Evolutionary conservation across 768 basidiomycete species (phyloP).

Genomic region (Thelephora aurantiotincta): DNA sequence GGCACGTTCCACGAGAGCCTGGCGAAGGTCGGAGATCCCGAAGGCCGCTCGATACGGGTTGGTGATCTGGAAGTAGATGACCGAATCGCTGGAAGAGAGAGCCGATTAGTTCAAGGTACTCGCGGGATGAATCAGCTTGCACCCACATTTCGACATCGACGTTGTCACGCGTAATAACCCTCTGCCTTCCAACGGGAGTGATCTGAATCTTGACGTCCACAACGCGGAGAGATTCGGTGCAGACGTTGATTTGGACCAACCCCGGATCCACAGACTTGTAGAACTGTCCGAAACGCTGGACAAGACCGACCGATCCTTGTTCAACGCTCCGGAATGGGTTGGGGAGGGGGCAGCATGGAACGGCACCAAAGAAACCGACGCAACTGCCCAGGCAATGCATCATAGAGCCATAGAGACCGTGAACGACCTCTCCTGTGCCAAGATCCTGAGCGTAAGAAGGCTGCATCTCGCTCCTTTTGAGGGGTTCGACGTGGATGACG

Average conservation of each 20-base stretch:
- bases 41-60: slow-evolving; percentile 91
- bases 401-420: slow-evolving; percentile 77
- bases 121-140: neutral
- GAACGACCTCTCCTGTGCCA: slow-evolving; percentile 60
- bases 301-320: slow-evolving; percentile 83
- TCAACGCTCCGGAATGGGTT: slow-evolving; percentile 80
- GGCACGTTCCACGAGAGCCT: slow-evolving; percentile 71
- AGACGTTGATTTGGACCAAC: slow-evolving; percentile 84
- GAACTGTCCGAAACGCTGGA: slow-evolving; percentile 90
- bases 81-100: slow-evolving; percentile 52
- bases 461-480: slow-evolving; percentile 83
- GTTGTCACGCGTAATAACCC: slow-evolving; percentile 91
- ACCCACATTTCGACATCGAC: slow-evolving; percentile 87
- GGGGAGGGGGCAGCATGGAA: slow-evolving; percentile 76
- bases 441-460: slow-evolving; percentile 89
- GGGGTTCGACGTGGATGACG: slow-evolving; percentile 71
- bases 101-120: slow-evolving; percentile 6
- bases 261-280: slow-evolving; percentile 94
- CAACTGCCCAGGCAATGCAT: slow-evolving; percentile 54
- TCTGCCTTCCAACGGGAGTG: slow-evolving; percentile 72
- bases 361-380: slow-evolving; percentile 56
- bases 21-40: slow-evolving; percentile 81
- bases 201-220: slow-evolving; percentile 98
- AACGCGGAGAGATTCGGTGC: slow-evolving; percentile 73
- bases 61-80: slow-evolving; percentile 84